These are phyloP conservation scores for Tanacetum coccineum DNA, from an alignment of 129 eudicot species.

Conservation along the genomic window DNA sequence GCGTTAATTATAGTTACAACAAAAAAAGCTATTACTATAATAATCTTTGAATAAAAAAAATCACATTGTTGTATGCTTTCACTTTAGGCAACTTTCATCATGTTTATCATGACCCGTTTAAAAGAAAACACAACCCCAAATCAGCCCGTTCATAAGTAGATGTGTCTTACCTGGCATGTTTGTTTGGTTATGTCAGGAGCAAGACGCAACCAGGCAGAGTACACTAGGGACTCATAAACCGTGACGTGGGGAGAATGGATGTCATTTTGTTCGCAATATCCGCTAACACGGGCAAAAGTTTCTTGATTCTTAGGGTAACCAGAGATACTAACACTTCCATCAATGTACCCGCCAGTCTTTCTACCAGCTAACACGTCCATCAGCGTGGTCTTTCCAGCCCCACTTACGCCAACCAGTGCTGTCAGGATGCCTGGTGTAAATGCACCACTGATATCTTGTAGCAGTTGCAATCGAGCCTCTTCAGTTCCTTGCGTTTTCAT, in stretches of 20 bases:
- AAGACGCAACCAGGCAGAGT: conserved; percentile 23
- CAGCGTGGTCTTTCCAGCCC: conserved; percentile 21
- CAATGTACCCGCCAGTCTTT: conserved; percentile 17
- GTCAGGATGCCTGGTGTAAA: conserved; percentile 20
- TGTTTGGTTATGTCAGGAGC: conserved; percentile 14
- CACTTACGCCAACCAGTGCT: conserved; percentile 22
- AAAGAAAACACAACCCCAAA: background rate
- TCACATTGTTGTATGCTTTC: too few species aligned
- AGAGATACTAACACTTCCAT: conserved; percentile 16
- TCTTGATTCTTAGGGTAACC: conserved; percentile 23
- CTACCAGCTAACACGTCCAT: conserved; percentile 25
- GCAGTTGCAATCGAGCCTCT: conserved; percentile 14
- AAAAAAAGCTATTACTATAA: too few species aligned
- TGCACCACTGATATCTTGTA: conserved; percentile 18
- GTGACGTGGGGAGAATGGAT: conserved; percentile 23
- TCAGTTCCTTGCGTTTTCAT: conserved; percentile 14
- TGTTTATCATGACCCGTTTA: background rate
- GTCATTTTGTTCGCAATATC: conserved; percentile 22
- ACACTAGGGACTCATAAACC: conserved; percentile 20
- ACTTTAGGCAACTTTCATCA: background rate
- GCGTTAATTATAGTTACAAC: too few species aligned
- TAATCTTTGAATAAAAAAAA: too few species aligned
- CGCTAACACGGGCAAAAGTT: conserved; percentile 24
- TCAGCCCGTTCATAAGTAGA: background rate
- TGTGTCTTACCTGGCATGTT: conserved; percentile 10